phyloP scores from a whole-genome alignment of 2,329 filamentous ascomycete genomes.

The Venturiaceae sp. region DNA sequence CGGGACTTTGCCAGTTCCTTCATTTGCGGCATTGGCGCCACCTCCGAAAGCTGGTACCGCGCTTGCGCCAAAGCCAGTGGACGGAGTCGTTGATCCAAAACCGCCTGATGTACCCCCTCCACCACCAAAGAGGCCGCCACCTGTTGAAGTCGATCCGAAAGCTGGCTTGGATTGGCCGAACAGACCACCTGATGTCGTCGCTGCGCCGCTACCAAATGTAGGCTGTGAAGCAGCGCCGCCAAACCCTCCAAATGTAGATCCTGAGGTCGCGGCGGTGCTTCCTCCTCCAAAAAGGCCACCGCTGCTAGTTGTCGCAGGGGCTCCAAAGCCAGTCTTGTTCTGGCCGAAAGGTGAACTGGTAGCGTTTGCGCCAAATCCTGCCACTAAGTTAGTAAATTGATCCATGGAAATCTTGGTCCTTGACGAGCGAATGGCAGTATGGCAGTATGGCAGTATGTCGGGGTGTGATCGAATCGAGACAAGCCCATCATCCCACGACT shows the following conservation, averaged over 20 bases:
- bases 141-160: constrained; percentile 32
- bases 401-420: neutral
- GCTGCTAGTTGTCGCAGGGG: constrained; percentile 10
- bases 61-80: constrained; percentile 29
- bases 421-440: neutral
- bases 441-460: neutral
- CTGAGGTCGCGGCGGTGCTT: constrained; percentile 11
- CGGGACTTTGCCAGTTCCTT: constrained; percentile 55
- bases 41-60: constrained; percentile 31
- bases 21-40: constrained; percentile 31
- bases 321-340: constrained; percentile 11
- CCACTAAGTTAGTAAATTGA: neutral
- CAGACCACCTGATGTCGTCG: constrained; percentile 25
- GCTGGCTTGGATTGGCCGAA: constrained; percentile 40
- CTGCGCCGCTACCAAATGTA: constrained; percentile 24
- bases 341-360: constrained; percentile 16
- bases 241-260: constrained; percentile 18
- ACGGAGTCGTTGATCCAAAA: neutral
- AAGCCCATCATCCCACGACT: neutral
- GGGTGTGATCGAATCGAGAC: neutral
- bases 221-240: constrained; percentile 10
- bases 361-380: constrained; percentile 10
- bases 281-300: constrained; percentile 18
- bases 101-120: constrained; percentile 26
- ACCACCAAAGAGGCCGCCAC: constrained; percentile 23